These are phyloP conservation scores for Fulvia fulva DNA, from an alignment of 2,329 filamentous ascomycete genomes.

Conservation along the genomic window DNA sequence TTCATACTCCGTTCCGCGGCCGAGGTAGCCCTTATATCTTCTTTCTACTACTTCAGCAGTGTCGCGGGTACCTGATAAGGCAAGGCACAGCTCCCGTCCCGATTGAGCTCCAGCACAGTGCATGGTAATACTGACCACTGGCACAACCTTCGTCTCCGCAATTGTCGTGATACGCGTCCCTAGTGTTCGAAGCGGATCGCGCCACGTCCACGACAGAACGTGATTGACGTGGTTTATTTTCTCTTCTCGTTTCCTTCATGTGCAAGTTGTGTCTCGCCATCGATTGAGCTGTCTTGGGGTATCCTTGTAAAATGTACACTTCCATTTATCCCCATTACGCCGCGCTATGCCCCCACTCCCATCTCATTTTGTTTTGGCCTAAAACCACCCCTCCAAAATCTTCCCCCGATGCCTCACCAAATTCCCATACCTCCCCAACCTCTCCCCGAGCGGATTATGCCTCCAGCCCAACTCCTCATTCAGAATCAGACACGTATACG, in stretches of 20 bases:
- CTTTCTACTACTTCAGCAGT: not conserved
- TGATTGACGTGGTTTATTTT: not conserved
- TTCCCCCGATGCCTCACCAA: constrained; percentile 63
- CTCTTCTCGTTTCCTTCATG: too few relatives aligned
- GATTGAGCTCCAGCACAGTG: not conserved
- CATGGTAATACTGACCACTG: not conserved
- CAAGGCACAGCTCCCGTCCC: not conserved
- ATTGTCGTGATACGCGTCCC: constrained; percentile 6
- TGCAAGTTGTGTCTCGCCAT: not conserved
- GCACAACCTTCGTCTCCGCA: constrained; percentile 4
- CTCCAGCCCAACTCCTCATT: constrained; percentile 62
- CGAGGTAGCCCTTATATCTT: not conserved
- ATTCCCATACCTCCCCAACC: constrained; percentile 55
- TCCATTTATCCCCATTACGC: not conserved
- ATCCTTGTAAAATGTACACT: not conserved
- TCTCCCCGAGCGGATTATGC: constrained; percentile 56
- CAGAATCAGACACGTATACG: constrained; percentile 79
- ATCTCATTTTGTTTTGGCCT: not conserved
- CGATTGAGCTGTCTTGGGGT: constrained; percentile 1
- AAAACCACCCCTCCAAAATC: constrained; percentile 52
- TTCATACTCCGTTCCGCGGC: not conserved
- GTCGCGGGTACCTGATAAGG: not conserved
- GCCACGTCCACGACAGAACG: constrained; percentile 1
- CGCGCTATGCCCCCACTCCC: not conserved
- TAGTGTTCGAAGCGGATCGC: not conserved